Evolutionary conservation across 768 basidiomycete genomes (phyloP), one percentile per base, ranked within the genome.

Genomic region (Xanthoconium purpureum): DNA sequence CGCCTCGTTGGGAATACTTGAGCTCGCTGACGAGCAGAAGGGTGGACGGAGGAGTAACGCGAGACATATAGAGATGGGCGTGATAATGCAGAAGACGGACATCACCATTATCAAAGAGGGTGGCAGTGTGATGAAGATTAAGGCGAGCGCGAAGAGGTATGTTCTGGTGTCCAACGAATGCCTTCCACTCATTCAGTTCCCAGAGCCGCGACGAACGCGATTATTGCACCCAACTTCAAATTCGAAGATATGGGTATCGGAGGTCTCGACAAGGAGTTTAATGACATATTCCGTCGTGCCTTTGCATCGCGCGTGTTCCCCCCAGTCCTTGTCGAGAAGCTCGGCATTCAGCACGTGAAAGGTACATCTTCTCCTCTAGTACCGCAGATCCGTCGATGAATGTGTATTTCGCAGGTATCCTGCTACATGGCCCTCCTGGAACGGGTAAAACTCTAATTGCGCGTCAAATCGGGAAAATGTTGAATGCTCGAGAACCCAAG

Each of bases 241-340:
- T 99, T 99, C 59, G 91, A 96, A 67, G 97, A 99, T 71, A 98
- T 99, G 96, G 97, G 97, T 17, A 98, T 99, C 66, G 97, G 97
- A 66, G 97, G 97, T 66, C 78, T 99, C 35, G 97, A 99, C 71
- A 79, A 84, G 9, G 97, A 99, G 69, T 99, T 99, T 69, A 84
- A 84, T 54, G 87, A 93, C 42, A 99, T 99, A 67, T 99, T 99
- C 79, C 91, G 97, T 69, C 89, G 97, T 66, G 97, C 97, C 0
- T 99, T 99, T 69, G 95, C 97, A 0, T 93, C 90, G 47, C 92
- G 97, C 45, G 94, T 99, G n/a, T 99, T 98, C 74, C 97, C 97
- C 39, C 95, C 95, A 0, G 93, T 84, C 0, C 82, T 98, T 3
- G 94, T 99, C 6, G 96, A 98, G 65, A 98, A 96, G 74, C 84